Conservation (phyloP, 2,329 filamentous ascomycete species). For the Aspergillus versicolor region DNA sequence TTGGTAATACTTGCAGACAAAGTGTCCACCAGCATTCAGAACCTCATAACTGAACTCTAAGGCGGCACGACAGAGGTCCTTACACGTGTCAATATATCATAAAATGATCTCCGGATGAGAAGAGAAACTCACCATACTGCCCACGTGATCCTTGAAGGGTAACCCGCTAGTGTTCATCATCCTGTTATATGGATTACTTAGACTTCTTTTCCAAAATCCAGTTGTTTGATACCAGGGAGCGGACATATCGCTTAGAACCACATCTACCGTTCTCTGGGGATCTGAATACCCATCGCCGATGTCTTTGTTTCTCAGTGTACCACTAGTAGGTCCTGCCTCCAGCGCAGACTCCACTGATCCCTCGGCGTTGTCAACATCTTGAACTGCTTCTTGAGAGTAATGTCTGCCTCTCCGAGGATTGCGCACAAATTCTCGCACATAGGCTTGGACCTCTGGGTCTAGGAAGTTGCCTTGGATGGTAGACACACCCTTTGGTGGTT, state of each 20-base stretch:
- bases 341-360: not conserved
- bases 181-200: constrained; percentile 96
- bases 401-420: constrained; percentile 61
- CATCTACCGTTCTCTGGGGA: constrained; percentile 66
- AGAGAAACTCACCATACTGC: constrained; percentile 76
- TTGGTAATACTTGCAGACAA: constrained; percentile 97
- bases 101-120: not conserved
- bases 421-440: constrained; percentile 74
- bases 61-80: constrained; percentile 90
- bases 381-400: constrained; percentile 26
- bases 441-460: constrained; percentile 67
- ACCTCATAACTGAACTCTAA: constrained; percentile 83
- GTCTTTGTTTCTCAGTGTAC: not conserved
- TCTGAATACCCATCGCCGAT: not conserved
- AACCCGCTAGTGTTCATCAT: constrained; percentile 99
- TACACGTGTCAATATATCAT: constrained; percentile 10
- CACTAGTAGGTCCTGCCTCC: not conserved
- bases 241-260: constrained; percentile 99
- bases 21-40: constrained; percentile 77
- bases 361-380: constrained; percentile 2
- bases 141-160: constrained; percentile 79
- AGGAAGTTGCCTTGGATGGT: constrained; percentile 95
- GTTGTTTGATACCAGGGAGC: constrained; percentile 84
- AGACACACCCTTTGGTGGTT: constrained; percentile 87
- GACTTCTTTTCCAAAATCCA: constrained; percentile 78